Base-by-base conservation (phyloP, 345 rosid genomes). In the Pistacia integerrima region DNA sequence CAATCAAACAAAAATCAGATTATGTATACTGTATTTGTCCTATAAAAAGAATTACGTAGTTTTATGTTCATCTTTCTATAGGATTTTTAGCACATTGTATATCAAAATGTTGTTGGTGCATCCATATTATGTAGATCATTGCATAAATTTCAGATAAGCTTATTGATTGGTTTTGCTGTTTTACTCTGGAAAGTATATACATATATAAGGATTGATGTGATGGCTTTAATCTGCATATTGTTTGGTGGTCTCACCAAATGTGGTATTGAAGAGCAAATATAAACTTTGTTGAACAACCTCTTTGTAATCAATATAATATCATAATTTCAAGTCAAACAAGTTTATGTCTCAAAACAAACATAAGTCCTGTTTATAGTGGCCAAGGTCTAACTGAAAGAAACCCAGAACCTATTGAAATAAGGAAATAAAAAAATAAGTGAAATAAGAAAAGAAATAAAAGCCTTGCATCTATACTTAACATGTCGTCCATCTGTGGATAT, bases 1-100 rank as follows among this genome's bases (percentile, higher is more conserved):
- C 2, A 76, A 61, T 44, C 38, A 48, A 44, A 67, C 16, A 58
- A 36, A 76, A 75, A 52, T 61, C 4, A 77, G 38, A 1, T 60
- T 14, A 5, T 36, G 62, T 49, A 49, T 63, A 11, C 35, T 0
- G 13, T 49, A 49, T 49, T 49, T 11, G 11, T 49, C 54, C 13
- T 49, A 49, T 10, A 0, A 11, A 9, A 49, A 49, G 49, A 35
- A 62, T 51, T 13, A 10, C 38, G 7, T 60, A 52, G 46, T 44
- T 12, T 3, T 30, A 44, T 44, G 5, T 44, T 73, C 68, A 36
- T 58, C 46, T n/a, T 25, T 48, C 20, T 69, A 20, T 28, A 28
- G 30, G 44, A 64, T 17, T 67, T 58, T 8, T 58, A 18, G 25
- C 18, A 9, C 35, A 51, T 20, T 49, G 30, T 33, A 13, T 68